A percentile compares a stretch with the other conserved stretches of the same genome.
Conservation (phyloP, 371 early-diverging fungal genomes). For the Entomophthora muscae region DNA sequence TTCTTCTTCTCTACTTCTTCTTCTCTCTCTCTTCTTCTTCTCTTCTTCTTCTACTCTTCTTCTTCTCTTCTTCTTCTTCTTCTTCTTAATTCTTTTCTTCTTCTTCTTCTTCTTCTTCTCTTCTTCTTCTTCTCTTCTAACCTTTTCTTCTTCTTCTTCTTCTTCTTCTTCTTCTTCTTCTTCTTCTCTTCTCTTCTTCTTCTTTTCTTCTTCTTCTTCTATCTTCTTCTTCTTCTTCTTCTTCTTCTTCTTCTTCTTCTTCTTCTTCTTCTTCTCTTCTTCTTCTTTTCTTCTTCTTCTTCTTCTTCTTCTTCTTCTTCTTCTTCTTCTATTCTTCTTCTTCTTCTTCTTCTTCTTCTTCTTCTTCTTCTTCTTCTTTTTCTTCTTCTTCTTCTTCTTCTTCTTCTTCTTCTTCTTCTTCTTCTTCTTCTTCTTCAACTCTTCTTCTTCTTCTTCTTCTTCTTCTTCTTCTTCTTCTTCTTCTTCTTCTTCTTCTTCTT, state of each 20-base stretch:
- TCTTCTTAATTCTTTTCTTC: slow-evolving; percentile 2
- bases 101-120: slow-evolving; percentile 10
- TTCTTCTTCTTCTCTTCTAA: background rate
- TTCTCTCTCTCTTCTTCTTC: no score
- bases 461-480: background rate
- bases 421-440: background rate
- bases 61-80: background rate
- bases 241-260: background rate
- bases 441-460: background rate
- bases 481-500: no score
- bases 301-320: no score
- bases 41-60: background rate
- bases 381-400: background rate
- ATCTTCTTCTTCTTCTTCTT: background rate
- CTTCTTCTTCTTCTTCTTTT: background rate
- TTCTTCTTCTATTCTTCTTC: background rate
- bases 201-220: no score
- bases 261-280: background rate
- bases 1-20: no score
- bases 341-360: background rate
- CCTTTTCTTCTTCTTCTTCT: no score
- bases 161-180: no score
- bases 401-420: background rate
- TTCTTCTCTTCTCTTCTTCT: background rate
- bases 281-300: no score